A percentile compares a stretch with the other conserved stretches of the same genome.
Evolutionary conservation across 352 stramenopile species (phyloP).

Genomic region (Phytopythium litorale): DNA sequence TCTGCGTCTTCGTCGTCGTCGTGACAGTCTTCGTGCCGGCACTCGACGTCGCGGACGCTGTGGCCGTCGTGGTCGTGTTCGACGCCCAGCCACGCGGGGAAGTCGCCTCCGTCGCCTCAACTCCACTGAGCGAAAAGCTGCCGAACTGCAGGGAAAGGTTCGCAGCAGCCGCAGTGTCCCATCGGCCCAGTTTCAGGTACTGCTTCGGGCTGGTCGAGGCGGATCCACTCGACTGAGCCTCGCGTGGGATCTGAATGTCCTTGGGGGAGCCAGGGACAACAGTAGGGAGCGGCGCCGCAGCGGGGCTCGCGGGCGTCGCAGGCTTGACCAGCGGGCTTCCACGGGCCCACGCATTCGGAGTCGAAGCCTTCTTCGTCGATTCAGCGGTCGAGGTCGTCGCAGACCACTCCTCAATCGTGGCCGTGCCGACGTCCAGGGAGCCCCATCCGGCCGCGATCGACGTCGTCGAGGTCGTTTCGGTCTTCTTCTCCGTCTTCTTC

Average conservation of each 20-base stretch:
- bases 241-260: constrained; percentile 47
- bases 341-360: constrained; percentile 64
- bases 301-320: constrained; percentile 22
- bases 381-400: constrained; percentile 36
- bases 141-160: constrained; percentile 86
- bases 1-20: constrained; percentile 43
- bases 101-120: constrained; percentile 50
- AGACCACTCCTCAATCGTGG: constrained; percentile 65
- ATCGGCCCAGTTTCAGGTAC: constrained; percentile 85
- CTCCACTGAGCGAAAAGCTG: constrained; percentile 79
- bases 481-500: constrained; percentile 22
- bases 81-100: constrained; percentile 61
- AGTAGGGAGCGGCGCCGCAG: constrained; percentile 31
- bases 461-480: constrained; percentile 17
- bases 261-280: constrained; percentile 62
- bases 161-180: constrained; percentile 58
- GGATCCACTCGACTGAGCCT: constrained; percentile 22
- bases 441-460: constrained; percentile 58
- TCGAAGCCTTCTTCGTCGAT: constrained; percentile 43
- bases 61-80: constrained; percentile 37
- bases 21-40: constrained; percentile 36
- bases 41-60: constrained; percentile 22
- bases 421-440: constrained; percentile 57
- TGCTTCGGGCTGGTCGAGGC: constrained; percentile 52
- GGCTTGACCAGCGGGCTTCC: constrained; percentile 48